Conservation (phyloP, 208 protist species). For the Entamoeba dispar region DNA sequence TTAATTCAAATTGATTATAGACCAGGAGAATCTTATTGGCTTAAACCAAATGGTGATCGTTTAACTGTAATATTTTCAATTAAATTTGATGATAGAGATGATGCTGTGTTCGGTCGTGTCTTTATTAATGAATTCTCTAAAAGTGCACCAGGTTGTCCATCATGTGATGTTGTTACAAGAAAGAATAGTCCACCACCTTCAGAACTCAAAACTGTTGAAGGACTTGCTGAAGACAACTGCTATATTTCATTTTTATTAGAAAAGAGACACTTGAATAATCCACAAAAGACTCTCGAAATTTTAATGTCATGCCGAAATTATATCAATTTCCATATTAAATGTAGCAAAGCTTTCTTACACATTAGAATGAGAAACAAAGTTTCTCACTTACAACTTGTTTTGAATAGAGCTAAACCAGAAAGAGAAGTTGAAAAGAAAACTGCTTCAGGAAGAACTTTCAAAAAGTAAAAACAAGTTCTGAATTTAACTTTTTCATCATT, state of each 20-base stretch:
- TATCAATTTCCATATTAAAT: conserved; percentile 13
- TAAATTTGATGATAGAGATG: conserved; percentile 1
- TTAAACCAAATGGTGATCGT: background rate
- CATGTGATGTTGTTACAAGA: conserved; percentile 3
- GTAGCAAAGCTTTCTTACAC: conserved; percentile 16
- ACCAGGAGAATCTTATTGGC: background rate
- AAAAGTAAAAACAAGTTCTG: background rate
- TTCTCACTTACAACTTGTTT: background rate
- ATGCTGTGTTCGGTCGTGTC: background rate
- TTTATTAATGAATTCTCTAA: conserved; percentile 8
- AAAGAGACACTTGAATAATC: conserved; percentile 1
- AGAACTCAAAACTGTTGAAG: background rate
- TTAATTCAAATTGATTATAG: conserved; percentile 1
- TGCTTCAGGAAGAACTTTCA: conserved; percentile 5
- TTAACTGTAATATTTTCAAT: conserved; percentile 12
- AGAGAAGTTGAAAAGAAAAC: conserved; percentile 7
- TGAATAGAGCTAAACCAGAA: conserved; percentile 12
- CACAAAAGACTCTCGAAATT: background rate
- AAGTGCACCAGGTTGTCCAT: background rate
- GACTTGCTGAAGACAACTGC: background rate
- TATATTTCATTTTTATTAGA: conserved; percentile 8
- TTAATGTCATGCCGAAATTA: conserved; percentile 11
- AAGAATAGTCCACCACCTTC: background rate
- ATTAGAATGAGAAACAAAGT: conserved; percentile 3
- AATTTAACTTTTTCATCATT: too few species aligned